Evolutionary conservation across 78 protist genomes (phyloP).

Genomic region (Emiliania huxleyi): DNA sequence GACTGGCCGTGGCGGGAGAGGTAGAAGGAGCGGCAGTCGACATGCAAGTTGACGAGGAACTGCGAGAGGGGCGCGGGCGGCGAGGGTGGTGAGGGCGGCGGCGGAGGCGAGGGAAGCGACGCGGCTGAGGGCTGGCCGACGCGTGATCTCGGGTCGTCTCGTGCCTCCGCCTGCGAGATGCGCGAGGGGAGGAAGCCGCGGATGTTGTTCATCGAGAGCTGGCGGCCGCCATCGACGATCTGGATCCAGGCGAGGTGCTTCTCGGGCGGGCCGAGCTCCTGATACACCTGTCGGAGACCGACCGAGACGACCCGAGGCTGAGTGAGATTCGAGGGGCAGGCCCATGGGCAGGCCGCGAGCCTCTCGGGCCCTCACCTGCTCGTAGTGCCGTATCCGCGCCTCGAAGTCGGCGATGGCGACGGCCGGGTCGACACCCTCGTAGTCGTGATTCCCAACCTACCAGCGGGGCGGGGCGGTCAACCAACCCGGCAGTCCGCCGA

Average conservation of each 20-base stretch:
- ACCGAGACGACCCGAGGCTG: no score
- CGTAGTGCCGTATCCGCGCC: not conserved
- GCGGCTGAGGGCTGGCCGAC: no score
- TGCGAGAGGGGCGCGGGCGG: no score
- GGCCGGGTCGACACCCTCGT: not conserved
- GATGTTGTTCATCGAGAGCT: not conserved
- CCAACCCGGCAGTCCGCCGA: no score
- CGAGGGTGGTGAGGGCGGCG: no score
- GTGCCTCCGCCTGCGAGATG: no score
- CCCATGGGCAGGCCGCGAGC: no score
- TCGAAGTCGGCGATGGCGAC: not conserved
- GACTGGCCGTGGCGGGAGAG: constrained; percentile 84
- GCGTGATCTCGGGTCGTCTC: no score
- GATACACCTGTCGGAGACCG: no score
- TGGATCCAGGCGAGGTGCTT: not conserved
- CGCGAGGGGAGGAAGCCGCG: not conserved
- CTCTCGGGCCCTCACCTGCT: no score
- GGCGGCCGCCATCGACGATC: not conserved
- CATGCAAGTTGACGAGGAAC: not conserved
- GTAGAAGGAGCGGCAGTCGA: constrained; percentile 54
- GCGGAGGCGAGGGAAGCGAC: no score
- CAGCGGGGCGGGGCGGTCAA: not conserved
- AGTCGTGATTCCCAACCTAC: not conserved
- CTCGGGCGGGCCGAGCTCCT: not conserved
- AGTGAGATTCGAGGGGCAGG: no score